Percentiles rank a stretch among this genome's conserved stretches.
Evolutionary conservation across 176 grass and related monocot genomes (phyloP).

Genomic region (Ensete glaucum): DNA sequence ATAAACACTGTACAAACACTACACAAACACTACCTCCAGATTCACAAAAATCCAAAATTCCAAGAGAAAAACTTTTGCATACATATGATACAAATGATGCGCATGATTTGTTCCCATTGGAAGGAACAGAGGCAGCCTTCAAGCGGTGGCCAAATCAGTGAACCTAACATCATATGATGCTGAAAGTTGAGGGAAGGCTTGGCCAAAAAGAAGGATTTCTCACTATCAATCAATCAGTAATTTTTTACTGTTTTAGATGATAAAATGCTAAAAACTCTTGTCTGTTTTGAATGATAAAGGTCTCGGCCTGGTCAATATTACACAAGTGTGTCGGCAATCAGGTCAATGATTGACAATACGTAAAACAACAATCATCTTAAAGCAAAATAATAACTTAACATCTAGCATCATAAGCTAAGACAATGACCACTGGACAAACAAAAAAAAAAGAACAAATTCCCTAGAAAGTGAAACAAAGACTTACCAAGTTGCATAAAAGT

Average conservation of each 20-base stretch:
- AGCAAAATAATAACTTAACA: too few species aligned
- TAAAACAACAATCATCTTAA: too few species aligned
- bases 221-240: too few species aligned
- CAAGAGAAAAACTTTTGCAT: neutral
- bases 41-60: neutral
- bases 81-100: neutral
- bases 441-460: neutral
- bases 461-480: slow-evolving; percentile 4
- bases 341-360: too few species aligned
- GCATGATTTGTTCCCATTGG: neutral
- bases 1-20: neutral
- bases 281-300: too few species aligned
- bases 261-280: too few species aligned
- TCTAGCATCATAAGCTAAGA: neutral
- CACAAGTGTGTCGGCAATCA: too few species aligned
- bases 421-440: neutral
- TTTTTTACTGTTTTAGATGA: too few species aligned
- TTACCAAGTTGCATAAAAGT: slow-evolving; percentile 98
- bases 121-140: neutral
- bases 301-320: too few species aligned
- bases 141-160: neutral
- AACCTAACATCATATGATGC: too few species aligned
- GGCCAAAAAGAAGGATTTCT: too few species aligned
- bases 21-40: neutral
- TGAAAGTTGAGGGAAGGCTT: too few species aligned